Conservation (phyloP, 2,329 filamentous ascomycete genomes). For the Curvularia sp. region DNA sequence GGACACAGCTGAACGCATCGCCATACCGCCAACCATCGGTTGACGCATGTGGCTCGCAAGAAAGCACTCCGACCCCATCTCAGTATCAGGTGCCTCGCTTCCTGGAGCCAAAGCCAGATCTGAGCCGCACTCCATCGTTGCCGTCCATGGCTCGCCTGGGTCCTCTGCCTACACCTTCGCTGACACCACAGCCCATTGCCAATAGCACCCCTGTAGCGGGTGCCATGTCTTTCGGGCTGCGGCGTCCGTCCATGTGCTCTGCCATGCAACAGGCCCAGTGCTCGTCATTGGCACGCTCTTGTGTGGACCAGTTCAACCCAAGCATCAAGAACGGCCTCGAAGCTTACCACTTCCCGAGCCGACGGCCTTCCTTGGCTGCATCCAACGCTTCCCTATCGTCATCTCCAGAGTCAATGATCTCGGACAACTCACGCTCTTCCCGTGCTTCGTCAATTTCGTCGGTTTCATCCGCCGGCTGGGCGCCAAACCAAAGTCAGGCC, state of each 20-base stretch:
- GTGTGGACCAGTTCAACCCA: constrained; percentile 58
- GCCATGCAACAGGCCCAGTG: constrained; percentile 66
- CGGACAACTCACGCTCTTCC: constrained; percentile 64
- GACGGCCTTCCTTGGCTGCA: constrained; percentile 57
- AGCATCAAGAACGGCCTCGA: constrained; percentile 53
- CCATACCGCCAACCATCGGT: constrained; percentile 33
- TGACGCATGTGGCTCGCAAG: constrained; percentile 46
- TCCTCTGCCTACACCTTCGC: constrained; percentile 66
- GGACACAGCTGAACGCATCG: constrained; percentile 33
- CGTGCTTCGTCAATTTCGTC: constrained; percentile 63
- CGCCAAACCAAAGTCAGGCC: constrained; percentile 59
- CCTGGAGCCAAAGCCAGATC: constrained; percentile 59
- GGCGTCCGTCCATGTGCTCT: constrained; percentile 64
- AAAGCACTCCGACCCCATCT: constrained; percentile 54
- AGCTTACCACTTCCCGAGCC: constrained; percentile 55
- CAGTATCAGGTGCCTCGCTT: constrained; percentile 55
- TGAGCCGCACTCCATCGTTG: constrained; percentile 61
- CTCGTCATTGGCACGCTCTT: constrained; percentile 62
- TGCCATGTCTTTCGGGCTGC: constrained; percentile 56
- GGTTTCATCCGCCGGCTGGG: constrained; percentile 58
- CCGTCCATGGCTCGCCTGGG: constrained; percentile 62
- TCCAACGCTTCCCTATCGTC: constrained; percentile 61
- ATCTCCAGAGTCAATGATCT: constrained; percentile 69
- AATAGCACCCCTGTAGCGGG: constrained; percentile 68
- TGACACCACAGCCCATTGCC: constrained; percentile 64